Evolutionary conservation across 2,329 filamentous ascomycete species (phyloP).

Genomic region (Sordariomycetes sp.): DNA sequence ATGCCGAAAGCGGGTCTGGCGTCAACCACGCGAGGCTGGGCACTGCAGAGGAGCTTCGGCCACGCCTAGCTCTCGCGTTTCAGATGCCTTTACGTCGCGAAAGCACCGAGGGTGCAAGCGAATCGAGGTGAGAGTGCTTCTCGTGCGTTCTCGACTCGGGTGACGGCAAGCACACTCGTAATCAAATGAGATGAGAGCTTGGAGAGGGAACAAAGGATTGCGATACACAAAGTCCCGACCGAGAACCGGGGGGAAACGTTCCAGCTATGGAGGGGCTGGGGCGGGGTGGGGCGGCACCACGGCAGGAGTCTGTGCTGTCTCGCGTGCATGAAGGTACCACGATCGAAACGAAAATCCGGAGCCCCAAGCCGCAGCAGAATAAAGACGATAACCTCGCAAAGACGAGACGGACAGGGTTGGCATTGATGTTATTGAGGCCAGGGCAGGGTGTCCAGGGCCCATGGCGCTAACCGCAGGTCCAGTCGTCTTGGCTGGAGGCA

Average conservation of each 20-base stretch:
- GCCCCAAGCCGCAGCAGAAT: background rate
- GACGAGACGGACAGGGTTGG: background rate
- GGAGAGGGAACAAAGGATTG: background rate
- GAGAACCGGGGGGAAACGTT: background rate
- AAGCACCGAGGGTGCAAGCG: background rate
- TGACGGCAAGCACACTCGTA: background rate
- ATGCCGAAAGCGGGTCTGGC: background rate
- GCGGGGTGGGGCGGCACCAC: background rate
- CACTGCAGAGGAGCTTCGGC: background rate
- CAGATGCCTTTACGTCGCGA: background rate
- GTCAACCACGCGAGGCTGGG: background rate
- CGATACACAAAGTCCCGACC: background rate
- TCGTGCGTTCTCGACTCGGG: background rate
- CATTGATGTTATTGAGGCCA: background rate
- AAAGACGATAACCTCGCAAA: background rate
- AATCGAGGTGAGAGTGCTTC: too few relatives aligned
- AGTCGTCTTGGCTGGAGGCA: background rate
- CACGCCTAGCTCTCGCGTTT: background rate
- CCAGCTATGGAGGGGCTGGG: background rate
- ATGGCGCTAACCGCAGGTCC: background rate
- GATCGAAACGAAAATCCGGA: background rate
- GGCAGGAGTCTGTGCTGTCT: background rate
- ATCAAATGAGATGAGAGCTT: constrained; percentile 1
- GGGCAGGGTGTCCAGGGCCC: background rate
- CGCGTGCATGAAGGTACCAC: background rate